Percentiles rank a stretch among this genome's conserved stretches.
These are phyloP conservation scores for Melocanna baccifera DNA, from an alignment of 176 grass and related monocot genomes.

Conservation along the genomic window DNA sequence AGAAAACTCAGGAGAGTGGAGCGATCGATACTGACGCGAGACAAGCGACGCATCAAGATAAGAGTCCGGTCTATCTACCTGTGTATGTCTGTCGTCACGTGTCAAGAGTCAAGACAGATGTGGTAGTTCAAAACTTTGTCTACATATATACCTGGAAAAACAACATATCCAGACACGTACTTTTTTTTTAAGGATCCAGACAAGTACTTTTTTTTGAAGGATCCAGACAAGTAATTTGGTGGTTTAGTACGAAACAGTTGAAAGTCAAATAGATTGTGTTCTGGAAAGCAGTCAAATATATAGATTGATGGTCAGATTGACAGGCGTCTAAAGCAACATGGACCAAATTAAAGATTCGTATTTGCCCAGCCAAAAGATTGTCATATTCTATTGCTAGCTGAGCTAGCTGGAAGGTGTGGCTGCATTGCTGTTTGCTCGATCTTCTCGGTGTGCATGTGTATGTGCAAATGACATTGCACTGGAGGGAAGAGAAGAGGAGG, in stretches of 20 bases:
- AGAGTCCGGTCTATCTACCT: neutral
- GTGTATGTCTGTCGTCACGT: too few species aligned
- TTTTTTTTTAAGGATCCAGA: too few species aligned
- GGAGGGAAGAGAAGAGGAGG: neutral
- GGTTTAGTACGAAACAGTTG: neutral
- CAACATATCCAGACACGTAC: too few species aligned
- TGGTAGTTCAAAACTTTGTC: too few species aligned
- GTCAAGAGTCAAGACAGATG: too few species aligned
- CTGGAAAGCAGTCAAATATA: neutral
- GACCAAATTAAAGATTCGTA: neutral
- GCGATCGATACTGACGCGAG: neutral
- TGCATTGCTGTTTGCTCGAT: neutral
- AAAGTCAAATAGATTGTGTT: neutral
- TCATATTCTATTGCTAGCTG: neutral
- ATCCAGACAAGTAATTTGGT: too few species aligned
- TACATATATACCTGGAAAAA: too few species aligned
- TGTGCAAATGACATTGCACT: conserved; percentile 20
- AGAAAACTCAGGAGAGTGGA: neutral
- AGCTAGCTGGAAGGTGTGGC: neutral
- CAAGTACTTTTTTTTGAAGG: too few species aligned
- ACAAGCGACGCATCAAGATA: neutral
- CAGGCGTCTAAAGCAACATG: neutral
- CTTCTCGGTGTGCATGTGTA: neutral
- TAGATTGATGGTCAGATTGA: neutral
- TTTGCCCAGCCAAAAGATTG: neutral